Evolutionary conservation across 2,329 filamentous ascomycete genomes (phyloP), one percentile per base, ranked within the genome.

Genomic region (Pezicula radicicola): DNA sequence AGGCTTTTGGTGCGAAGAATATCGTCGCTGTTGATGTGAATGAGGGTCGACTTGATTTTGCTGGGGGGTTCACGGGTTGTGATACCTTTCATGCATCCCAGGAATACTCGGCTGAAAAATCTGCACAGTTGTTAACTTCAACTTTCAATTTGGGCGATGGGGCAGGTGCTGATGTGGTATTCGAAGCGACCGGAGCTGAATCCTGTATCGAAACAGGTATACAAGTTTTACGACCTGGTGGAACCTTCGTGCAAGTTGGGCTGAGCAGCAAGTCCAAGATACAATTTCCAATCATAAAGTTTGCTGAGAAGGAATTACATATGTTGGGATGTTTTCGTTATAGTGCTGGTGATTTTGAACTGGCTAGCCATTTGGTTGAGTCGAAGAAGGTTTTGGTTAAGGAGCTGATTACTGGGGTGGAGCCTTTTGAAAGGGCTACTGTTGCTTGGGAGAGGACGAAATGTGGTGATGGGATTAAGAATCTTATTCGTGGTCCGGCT

Each of bases 241-340:
- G 75, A 0, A 78, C 69, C 0, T 78, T 69, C 62, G 73, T 80
- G 1, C 77, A 81, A 55, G 77, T 72, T 1, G 78, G 78, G 3
- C 46, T 57, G 18, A 57, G 57, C 8, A 57, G 57, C 9, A 56
- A 53, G 33, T n/a, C 41, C 1, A 53, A 51, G 45, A 71, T 81
- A 12, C 60, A 71, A 0, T 80, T 80, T 49, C 77, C 78, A 0
- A 80, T 81, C 51, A 75, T 72, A 0, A 71, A 70, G 0, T 71
- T 72, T 2, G 80, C 75, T 52, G 76, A 75, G 52, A 68, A 73
- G 5, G 78, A 68, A 0, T 60, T 81, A 44, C 74, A 63, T 3
- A 67, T 80, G 54, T 73, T 75, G 48, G 79, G 78, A 2, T 77
- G 72, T 0, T 78, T 81, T 48, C 68, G 77, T 3, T 82, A 81